These are phyloP conservation scores for Yamadazyma kanchanaburiensis DNA, from an alignment of 1,139 yeast genomes.

Conservation along the genomic window DNA sequence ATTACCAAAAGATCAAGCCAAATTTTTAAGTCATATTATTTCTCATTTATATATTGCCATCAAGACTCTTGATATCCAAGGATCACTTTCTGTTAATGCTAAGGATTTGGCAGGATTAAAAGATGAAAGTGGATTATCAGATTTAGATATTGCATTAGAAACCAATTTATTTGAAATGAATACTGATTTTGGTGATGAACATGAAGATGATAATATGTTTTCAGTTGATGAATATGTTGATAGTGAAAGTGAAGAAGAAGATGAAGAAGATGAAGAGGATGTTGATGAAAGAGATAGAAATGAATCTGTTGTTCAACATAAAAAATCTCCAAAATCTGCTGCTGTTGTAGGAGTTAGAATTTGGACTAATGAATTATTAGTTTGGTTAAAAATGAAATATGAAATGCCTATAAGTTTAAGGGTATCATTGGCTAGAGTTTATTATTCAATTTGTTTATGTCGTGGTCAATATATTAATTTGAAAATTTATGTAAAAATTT, in stretches of 20 bases:
- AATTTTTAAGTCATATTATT: conserved; percentile 74
- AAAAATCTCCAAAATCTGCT: conserved; percentile 63
- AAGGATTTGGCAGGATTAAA: conserved; percentile 49
- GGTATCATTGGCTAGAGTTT: conserved; percentile 63
- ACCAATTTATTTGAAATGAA: conserved; percentile 44
- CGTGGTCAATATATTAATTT: conserved; percentile 72
- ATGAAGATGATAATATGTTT: conserved; percentile 20
- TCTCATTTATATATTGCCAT: conserved; percentile 78
- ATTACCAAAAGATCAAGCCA: conserved; percentile 63
- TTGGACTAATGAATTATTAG: conserved; percentile 86
- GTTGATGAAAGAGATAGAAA: conserved; percentile 32
- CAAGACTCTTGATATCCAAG: conserved; percentile 72
- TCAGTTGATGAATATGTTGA: conserved; percentile 17
- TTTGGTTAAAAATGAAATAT: conserved; percentile 78
- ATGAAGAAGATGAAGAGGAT: conserved; percentile 26
- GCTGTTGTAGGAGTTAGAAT: conserved; percentile 73
- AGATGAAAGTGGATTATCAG: conserved; percentile 31
- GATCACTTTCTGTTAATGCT: conserved; percentile 65
- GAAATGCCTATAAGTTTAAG: conserved; percentile 72
- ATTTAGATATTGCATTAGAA: conserved; percentile 53
- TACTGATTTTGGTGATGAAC: conserved; percentile 10
- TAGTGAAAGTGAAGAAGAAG: conserved; percentile 29
- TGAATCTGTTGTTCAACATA: conserved; percentile 41
- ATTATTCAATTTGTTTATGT: conserved; percentile 67
- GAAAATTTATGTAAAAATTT: conserved; percentile 61